phyloP scores from a whole-genome alignment of 805 yeast genomes.

The Candida piceae region DNA sequence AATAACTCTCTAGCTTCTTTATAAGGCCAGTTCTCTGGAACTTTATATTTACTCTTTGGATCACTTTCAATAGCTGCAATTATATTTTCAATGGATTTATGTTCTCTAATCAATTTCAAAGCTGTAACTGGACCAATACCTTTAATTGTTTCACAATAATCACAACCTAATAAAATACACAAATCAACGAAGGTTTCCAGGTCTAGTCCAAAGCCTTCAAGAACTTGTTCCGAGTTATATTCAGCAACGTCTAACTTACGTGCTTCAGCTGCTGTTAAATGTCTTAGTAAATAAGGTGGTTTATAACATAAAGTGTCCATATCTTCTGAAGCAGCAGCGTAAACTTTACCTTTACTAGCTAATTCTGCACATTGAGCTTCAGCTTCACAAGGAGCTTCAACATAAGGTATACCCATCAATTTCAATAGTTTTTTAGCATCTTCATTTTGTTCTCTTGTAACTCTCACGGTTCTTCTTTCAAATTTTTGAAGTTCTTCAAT shows the following conservation, averaged over 20 bases:
- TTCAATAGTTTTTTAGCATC: slow-evolving; percentile 80
- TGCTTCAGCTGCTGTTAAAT: slow-evolving; percentile 90
- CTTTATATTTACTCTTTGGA: slow-evolving; percentile 61
- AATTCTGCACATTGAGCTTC: slow-evolving; percentile 97
- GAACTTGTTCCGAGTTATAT: slow-evolving; percentile 58
- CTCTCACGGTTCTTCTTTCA: slow-evolving; percentile 86
- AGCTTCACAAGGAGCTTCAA: slow-evolving; percentile 96
- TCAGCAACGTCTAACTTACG: slow-evolving; percentile 90
- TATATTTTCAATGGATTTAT: slow-evolving; percentile 73
- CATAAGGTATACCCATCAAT: slow-evolving; percentile 93
- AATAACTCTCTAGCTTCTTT: slow-evolving; percentile 83
- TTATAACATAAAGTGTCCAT: slow-evolving; percentile 96
- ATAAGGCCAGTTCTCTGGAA: slow-evolving; percentile 95
- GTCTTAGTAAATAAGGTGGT: slow-evolving; percentile 79
- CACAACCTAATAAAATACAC: slow-evolving; percentile 93
- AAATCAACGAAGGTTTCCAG: slow-evolving; percentile 76
- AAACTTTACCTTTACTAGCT: slow-evolving; percentile 85
- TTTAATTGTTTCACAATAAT: slow-evolving; percentile 89
- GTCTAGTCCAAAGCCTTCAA: slow-evolving; percentile 75
- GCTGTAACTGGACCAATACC: slow-evolving; percentile 98
- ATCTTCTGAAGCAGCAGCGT: slow-evolving; percentile 97
- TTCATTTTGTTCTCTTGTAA: slow-evolving; percentile 84
- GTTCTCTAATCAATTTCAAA: slow-evolving; percentile 78
- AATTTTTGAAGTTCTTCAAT: slow-evolving; percentile 68
- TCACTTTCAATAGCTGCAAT: slow-evolving; percentile 56